Evolutionary conservation across 768 basidiomycete genomes (phyloP), one percentile per base, ranked within the genome.

Genomic region (Termitomyces bulborhizus): DNA sequence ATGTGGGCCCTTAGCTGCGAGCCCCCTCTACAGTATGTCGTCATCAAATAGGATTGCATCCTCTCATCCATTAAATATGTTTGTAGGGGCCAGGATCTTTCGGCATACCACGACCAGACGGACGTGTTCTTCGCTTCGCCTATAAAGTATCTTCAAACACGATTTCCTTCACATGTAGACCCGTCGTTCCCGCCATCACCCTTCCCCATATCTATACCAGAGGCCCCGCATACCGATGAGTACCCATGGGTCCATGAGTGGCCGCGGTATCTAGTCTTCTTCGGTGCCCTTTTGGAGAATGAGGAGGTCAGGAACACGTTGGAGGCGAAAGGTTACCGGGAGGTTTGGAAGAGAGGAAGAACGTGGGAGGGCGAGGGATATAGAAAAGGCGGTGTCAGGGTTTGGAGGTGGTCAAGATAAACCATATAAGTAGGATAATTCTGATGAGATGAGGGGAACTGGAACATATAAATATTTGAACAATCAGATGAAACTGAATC

Each of bases 1-100:
- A 72, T 87, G 63, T 98, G 95, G 93, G 82, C 88, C 21, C 67
- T 99, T 24, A 88, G 90, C 5, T 99, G 97, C 64, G 96, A 98
- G 65, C 97, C 97, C 1, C 96, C 96, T 0, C 68, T 96, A 1
- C 69, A 79, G 93, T 96, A 71, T 62, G 88, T 76, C 1, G 5
- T 26, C 51, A 29, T 37, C 43, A 45, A 32, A 8, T 43, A 51
- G 40, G 32, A 16, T 39, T 26, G 16, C 47, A 41, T 48, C 36
- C 24, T 26, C n/a, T 54, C 32, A 41, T 50, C 41, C 32, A 24
- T 49, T 51, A 57, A 60, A 57, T 60, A 48, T 27, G 21, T 45
- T 27, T 39, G 41, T 60, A 84, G 81, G 45, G 75, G 76, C 11
- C 79, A 83, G 64, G 69, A 84, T 55, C 66, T 79, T 0, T 56